Base-by-base conservation (phyloP, 768 basidiomycete species). In the Boletus eberwhitei region DNA sequence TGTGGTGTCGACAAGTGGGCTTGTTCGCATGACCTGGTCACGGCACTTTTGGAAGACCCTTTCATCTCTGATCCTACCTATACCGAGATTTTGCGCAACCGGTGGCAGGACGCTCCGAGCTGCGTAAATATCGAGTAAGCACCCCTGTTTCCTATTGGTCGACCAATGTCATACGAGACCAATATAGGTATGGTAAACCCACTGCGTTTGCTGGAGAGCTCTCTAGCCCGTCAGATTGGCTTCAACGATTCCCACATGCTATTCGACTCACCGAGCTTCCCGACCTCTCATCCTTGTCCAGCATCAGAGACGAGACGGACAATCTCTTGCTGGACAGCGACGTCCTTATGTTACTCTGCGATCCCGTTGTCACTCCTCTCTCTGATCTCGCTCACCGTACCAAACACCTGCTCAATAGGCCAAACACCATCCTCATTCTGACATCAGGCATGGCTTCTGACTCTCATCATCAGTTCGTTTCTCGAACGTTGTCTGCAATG, bases 21-120 rank as follows among this genome's bases (percentile, higher is more conserved):
- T 19, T 76, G 75, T 36, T 74, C 82, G 8, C 72, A 73, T 36
- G 82, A 86, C 31, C 70, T 92, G 5, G 80, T 91, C 19, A 83
- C 83, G 5, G 87, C 88, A 8, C 75, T 92, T 35, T 73, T 92
- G 16, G 80, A 85, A 41, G 84, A 90, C 50, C 88, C 88, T 14
- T 79, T 92, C 59, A 74, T 76, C 3, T 80, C 82, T n/a, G 79
- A 82, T 57, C 55, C 73, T 24, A 62, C 67, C 5, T 74, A 79
- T 54, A 76, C 73, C 47, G 69, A 73, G 32, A 62, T 64, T 8
- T 62, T 88, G 22, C 75, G 74, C 49, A 63, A 73, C 38, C 76
- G 88, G 32, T 86, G 87, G 83, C 66, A 63, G 48, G 65, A 69
- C 39, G 56, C 64, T 21, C 64, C 69, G 8, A 55, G 58, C 7